Base-by-base conservation (phyloP, 2,329 filamentous ascomycete species). In the Pseudocercospora vitis region DNA sequence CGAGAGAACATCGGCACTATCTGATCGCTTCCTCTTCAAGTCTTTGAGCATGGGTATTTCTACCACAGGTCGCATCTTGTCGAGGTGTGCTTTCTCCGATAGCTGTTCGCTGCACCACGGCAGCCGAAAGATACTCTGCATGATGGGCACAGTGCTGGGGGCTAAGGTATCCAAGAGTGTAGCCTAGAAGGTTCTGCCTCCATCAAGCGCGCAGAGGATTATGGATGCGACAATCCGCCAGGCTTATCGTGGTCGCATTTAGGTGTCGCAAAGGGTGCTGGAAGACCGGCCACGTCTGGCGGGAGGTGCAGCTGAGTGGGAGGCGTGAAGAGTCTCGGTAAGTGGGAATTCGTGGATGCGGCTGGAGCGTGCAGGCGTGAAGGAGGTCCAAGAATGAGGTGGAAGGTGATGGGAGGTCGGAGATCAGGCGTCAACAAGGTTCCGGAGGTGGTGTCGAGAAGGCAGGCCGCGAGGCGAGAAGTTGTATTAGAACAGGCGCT, bases 11-110 rank as follows among this genome's bases (percentile, higher is more conserved):
- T 77, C 76, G 39, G 73, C 70, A 59, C 77, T 81, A 58, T 76
- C 74, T 26, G 76, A 76, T 51, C 78, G 74, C 69, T 84, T 84
- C 58, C 82, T 78, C 75, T 85, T 85, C 65, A 82, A 70, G 63
- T 78, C 77, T 59, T 74, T 76, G 61, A 76, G 67, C 61, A 73
- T 67, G 32, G 75, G 71, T 52, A 78, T 74, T 54, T 76, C 74
- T 63, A 76, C 70, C 52, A 75, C 70, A 14, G 75, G 68, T 64
- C 71, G 73, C 70, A 73, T 73, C 60, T 74, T 73, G 62, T 57
- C 60, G 26, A 56, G 47, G 31, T 28, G 42, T 70, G 72, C 67
- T 66, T 75, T 63, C 45, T 64, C 58, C 44, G 56, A 57, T 32
- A 64, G 54, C 49, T 65, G 65, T 35, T 71, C 69, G 59, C 62